A percentile compares a stretch with the other conserved stretches of the same genome.
Evolutionary conservation across 2,329 filamentous ascomycete genomes (phyloP).

Genomic region (Incumbomyces lentus): DNA sequence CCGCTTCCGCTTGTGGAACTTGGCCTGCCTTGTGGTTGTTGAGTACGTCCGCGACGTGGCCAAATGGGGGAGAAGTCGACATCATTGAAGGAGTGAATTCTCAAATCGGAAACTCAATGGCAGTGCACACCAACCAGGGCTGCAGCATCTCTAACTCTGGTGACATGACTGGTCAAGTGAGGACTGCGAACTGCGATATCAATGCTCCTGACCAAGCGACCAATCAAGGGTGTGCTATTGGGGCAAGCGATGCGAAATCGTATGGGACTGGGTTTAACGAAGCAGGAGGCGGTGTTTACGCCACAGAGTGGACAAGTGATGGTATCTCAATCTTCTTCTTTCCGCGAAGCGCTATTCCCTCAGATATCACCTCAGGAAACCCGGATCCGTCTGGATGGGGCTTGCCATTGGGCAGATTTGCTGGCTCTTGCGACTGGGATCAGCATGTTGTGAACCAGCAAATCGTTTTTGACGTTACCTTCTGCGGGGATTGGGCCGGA

Average conservation of each 20-base stretch:
- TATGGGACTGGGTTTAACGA: slow-evolving; percentile 64
- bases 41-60: slow-evolving; percentile 27
- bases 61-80: slow-evolving; percentile 38
- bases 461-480: slow-evolving; percentile 71
- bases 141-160: slow-evolving; percentile 47
- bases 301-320: slow-evolving; percentile 62
- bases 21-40: slow-evolving; percentile 56
- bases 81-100: slow-evolving; percentile 53
- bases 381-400: slow-evolving; percentile 62
- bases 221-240: slow-evolving; percentile 51
- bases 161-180: slow-evolving; percentile 34
- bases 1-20: slow-evolving; percentile 58
- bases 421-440: slow-evolving; percentile 60
- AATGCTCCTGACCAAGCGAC: slow-evolving; percentile 32
- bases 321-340: slow-evolving; percentile 79
- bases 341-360: slow-evolving; percentile 52
- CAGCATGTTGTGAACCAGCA: slow-evolving; percentile 60
- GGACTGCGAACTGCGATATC: slow-evolving; percentile 50
- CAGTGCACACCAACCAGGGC: slow-evolving; percentile 54
- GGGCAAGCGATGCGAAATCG: slow-evolving; percentile 42
- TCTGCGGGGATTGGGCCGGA: slow-evolving; percentile 88
- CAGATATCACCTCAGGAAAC: slow-evolving; percentile 47
- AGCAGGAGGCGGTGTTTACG: slow-evolving; percentile 59
- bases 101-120: slow-evolving; percentile 49
- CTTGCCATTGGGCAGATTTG: slow-evolving; percentile 57